Percentiles rank a stretch among this genome's conserved stretches.
These are phyloP conservation scores for Salix dunnii DNA, from an alignment of 345 rosid species.

Conservation along the genomic window DNA sequence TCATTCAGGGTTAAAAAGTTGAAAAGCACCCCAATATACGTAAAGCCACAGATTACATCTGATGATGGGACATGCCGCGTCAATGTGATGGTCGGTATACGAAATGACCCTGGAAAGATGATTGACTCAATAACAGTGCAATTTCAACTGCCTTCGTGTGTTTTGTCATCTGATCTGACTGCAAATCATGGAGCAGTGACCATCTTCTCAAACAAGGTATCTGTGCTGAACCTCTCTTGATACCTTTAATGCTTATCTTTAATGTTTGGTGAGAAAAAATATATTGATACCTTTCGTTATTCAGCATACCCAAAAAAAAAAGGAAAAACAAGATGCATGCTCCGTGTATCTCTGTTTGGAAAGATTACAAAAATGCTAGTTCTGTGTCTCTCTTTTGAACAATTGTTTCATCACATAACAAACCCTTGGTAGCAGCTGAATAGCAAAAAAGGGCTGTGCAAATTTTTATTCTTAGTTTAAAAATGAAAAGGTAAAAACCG, in stretches of 20 bases:
- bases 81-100: slow-evolving; percentile 71
- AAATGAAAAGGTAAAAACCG: background rate
- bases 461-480: background rate
- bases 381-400: background rate
- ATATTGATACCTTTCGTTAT: background rate
- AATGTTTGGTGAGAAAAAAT: background rate
- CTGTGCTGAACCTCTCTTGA: background rate
- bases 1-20: slow-evolving; percentile 70
- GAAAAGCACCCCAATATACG: slow-evolving; percentile 75
- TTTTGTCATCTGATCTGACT: slow-evolving; percentile 74
- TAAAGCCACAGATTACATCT: slow-evolving; percentile 87
- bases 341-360: background rate
- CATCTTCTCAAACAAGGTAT: slow-evolving; percentile 77
- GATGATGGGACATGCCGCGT: slow-evolving; percentile 69
- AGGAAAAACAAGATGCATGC: background rate
- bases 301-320: no score
- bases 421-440: background rate
- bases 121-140: slow-evolving; percentile 72
- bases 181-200: slow-evolving; percentile 85
- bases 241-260: background rate
- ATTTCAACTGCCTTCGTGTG: slow-evolving; percentile 72
- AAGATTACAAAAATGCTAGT: background rate
- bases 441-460: background rate
- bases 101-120: slow-evolving; percentile 78
- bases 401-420: background rate